Evolutionary conservation across 164 flowering plant genomes (phyloP), one percentile per base, ranked within the genome.

Genomic region (Vitis rotundifolia): DNA sequence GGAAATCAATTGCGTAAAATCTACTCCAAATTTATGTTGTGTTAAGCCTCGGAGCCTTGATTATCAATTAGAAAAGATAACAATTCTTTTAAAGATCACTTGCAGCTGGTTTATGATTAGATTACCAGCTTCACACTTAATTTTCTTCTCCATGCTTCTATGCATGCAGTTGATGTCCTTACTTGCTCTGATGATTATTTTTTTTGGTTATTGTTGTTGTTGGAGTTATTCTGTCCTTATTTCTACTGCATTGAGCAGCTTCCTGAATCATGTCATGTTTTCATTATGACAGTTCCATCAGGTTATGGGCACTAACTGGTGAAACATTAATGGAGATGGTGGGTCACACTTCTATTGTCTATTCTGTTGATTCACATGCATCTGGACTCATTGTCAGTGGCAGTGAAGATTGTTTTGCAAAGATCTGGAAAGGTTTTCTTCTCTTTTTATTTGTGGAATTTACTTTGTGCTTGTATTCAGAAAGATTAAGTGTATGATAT

Each of bases 281-380:
- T 63, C 47, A 7, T 63, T 18, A 59, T 72, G 68, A 64, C 87
- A 96, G 99, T 66, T 84, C 97, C 50, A 77, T 96, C 68, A 86
- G 91, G 80, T 77, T 96, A 49, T 96, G 99, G 99, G 95, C 94
- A 55, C 50, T 89, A 60, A 89, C 84, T 71, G 99, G 99, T 71
- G 72, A 96, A 82, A 74, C 79, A 61, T 80, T 96, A 51, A 73
- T 93, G 90, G 98, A 96, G 87, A 89, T 96, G 99, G 97, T 88
- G 79, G 99, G 97, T 61, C 99, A 96, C 77, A 85, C 93, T 63
- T 85, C 98, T 11, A 88, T 96, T 76, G 95, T 96, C 70, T 96
- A 93, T 82, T 91, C 99, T 72, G 98, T 91, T 66, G 91, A 91
- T 80, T 83, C 95, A 48, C 97, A 96, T 72, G 73, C 26, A 26